phyloP scores from a whole-genome alignment of 805 yeast species.

The Spencermartinsiella europaea region DNA sequence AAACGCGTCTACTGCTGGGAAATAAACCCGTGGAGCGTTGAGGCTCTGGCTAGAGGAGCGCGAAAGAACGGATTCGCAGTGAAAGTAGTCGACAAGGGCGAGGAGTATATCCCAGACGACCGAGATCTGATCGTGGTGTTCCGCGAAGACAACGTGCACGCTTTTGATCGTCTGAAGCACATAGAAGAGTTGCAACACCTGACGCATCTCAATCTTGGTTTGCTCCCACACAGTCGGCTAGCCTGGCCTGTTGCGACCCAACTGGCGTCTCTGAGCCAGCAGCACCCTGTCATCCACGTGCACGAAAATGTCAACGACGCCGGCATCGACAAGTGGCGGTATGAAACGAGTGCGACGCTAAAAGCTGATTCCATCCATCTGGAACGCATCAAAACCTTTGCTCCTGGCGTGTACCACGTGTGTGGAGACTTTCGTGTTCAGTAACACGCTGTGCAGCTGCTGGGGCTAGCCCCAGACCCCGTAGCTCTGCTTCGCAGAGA shows the following conservation, averaged over 20 bases:
- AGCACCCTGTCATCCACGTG: conserved; percentile 42
- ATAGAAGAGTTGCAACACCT: conserved; percentile 24
- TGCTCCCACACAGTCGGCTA: conserved; percentile 64
- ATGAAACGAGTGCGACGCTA: conserved; percentile 17
- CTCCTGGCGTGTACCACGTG: conserved; percentile 81
- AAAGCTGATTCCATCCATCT: conserved; percentile 35
- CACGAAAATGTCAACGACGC: conserved; percentile 64
- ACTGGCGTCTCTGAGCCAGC: conserved; percentile 13
- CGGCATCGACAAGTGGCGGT: conserved; percentile 36
- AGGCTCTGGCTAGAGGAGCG: conserved; percentile 61
- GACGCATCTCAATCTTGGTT: conserved; percentile 68
- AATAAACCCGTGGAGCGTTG: conserved; percentile 76
- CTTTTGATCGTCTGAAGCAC: conserved; percentile 34
- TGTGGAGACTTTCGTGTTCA: conserved; percentile 43
- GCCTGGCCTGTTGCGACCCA: conserved; percentile 50
- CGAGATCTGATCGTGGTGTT: conserved; percentile 45
- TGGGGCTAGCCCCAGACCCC: no score
- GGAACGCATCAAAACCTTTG: conserved; percentile 75
- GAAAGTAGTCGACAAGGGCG: conserved; percentile 32
- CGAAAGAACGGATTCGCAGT: conserved; percentile 39
- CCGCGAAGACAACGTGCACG: conserved; percentile 56
- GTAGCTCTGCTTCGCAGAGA: no score
- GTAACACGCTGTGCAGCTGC: no score
- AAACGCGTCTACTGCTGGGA: conserved; percentile 68
- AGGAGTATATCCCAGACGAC: conserved; percentile 29